These are phyloP conservation scores for Euphorbia celastroides DNA, from an alignment of 441 rosid species.

Conservation along the genomic window DNA sequence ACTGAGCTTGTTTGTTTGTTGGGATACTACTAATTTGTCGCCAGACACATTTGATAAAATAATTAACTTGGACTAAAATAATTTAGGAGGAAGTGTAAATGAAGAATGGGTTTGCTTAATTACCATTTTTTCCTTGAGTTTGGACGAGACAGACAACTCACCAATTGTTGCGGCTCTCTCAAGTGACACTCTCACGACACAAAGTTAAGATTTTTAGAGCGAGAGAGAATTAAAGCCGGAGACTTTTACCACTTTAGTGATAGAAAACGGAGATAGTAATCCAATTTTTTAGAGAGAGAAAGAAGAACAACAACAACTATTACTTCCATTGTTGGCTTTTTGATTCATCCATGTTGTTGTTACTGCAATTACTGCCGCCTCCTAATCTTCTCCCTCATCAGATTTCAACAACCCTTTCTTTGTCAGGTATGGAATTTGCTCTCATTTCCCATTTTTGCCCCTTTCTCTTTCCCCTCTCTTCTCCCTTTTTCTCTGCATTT, in stretches of 20 bases:
- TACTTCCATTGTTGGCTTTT: slow-evolving; percentile 16
- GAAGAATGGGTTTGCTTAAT: too few species aligned
- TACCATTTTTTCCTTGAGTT: slow-evolving; percentile 16
- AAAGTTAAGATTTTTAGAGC: neutral
- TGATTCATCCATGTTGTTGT: slow-evolving; percentile 15
- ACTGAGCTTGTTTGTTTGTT: too few species aligned
- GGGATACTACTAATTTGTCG: too few species aligned
- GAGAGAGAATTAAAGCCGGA: neutral
- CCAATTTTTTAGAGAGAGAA: slow-evolving; percentile 12
- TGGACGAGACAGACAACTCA: slow-evolving; percentile 50
- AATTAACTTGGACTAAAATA: too few species aligned
- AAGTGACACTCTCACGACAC: slow-evolving; percentile 24
- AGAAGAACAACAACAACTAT: neutral
- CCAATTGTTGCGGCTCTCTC: slow-evolving; percentile 52
- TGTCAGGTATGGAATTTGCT: slow-evolving; percentile 22
- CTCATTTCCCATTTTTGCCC: neutral
- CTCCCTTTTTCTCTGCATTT: too few species aligned
- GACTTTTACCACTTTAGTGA: slow-evolving; percentile 12
- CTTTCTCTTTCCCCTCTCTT: slow-evolving; percentile 8
- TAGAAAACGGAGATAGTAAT: neutral
- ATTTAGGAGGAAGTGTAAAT: too few species aligned
- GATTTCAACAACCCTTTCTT: slow-evolving; percentile 18
- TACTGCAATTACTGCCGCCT: slow-evolving; percentile 17
- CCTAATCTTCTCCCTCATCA: slow-evolving; percentile 18
- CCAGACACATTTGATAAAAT: too few species aligned